These are phyloP conservation scores for Pseudocercospora fijiensis DNA, from an alignment of 2,329 filamentous ascomycete species.

Conservation along the genomic window DNA sequence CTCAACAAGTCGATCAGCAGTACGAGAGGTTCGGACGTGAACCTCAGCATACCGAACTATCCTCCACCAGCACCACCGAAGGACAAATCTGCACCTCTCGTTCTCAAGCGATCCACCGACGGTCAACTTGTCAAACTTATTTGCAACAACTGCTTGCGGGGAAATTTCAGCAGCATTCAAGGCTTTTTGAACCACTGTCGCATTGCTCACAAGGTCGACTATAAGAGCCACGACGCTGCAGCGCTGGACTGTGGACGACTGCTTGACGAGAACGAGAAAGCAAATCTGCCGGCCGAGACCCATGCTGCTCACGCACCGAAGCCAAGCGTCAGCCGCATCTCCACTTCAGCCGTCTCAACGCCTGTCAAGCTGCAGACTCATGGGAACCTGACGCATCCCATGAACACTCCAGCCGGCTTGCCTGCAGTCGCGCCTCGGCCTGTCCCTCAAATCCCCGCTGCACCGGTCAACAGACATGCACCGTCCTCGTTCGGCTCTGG, in stretches of 20 bases:
- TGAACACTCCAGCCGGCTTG: constrained; percentile 28
- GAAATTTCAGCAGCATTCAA: constrained; percentile 93
- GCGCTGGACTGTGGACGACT: constrained; percentile 83
- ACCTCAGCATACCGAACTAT: constrained; percentile 60
- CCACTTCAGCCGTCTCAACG: constrained; percentile 21
- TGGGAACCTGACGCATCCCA: constrained; percentile 32
- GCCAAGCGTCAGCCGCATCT: constrained; percentile 19
- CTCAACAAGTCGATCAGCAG: constrained; percentile 58
- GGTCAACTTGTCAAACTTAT: constrained; percentile 85
- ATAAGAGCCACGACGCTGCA: constrained; percentile 93
- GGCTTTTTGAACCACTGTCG: constrained; percentile 99
- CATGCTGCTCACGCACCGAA: constrained; percentile 23
- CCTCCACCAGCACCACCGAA: constrained; percentile 72
- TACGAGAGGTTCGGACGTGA: constrained; percentile 49
- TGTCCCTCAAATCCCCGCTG: constrained; percentile 18
- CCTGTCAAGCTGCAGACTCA: constrained; percentile 22
- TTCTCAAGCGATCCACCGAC: constrained; percentile 79
- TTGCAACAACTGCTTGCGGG: constrained; percentile 79
- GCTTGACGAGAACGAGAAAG: constrained; percentile 65
- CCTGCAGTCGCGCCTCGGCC: constrained; percentile 20
- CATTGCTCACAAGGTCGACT: constrained; percentile 89
- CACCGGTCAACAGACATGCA: constrained; percentile 13
- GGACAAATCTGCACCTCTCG: constrained; percentile 68
- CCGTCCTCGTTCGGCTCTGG: constrained; percentile 12
- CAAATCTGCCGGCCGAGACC: constrained; percentile 34